Conservation (phyloP, 1,284 basidiomycete genomes). For the Puccinia coronata region DNA sequence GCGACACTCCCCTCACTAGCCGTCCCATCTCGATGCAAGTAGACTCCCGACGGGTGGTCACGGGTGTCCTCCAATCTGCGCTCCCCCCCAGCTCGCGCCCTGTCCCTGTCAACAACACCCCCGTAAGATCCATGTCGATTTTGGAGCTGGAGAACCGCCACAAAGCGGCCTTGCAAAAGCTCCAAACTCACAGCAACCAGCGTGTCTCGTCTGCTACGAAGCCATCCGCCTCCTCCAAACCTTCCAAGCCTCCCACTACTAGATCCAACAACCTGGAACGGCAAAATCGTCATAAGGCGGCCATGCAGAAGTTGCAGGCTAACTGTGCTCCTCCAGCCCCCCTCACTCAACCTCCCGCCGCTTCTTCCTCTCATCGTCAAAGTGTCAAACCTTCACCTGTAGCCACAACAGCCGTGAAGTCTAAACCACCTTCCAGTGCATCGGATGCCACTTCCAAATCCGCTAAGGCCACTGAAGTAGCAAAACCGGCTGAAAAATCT, state of each 20-base stretch:
- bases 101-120: constrained; percentile 2
- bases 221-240: background rate
- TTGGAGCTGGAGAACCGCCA: constrained; percentile 26
- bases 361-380: background rate
- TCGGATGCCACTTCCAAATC: constrained; percentile 1
- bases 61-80: constrained; percentile 34
- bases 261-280: background rate
- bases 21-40: constrained; percentile 9
- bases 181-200: constrained; percentile 17
- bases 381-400: background rate
- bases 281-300: background rate
- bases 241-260: background rate
- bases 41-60: constrained; percentile 25
- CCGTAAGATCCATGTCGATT: constrained; percentile 35
- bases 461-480: background rate
- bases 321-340: background rate
- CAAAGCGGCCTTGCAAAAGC: constrained; percentile 22
- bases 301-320: constrained; percentile 9
- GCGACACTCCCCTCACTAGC: background rate
- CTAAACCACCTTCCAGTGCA: background rate
- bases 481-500: background rate
- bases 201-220: background rate
- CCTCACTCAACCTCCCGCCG: background rate
- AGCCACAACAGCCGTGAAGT: background rate
- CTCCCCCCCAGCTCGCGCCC: constrained; percentile 35